phyloP scores from a whole-genome alignment of 2,329 filamentous ascomycete species.

The Endothia cerciana region DNA sequence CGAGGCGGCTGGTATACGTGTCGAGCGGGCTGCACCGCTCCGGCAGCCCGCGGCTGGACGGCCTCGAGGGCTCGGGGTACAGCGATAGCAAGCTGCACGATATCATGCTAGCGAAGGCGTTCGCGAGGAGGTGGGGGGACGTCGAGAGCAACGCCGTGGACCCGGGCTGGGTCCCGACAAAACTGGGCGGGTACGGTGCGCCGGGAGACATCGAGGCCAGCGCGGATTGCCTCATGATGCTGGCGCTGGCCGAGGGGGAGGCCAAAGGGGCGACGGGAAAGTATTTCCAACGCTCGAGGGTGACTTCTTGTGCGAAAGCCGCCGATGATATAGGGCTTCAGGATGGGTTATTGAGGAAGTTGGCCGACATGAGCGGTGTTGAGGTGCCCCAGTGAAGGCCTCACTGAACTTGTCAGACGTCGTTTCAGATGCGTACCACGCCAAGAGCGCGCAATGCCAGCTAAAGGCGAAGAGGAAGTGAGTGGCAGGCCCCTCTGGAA shows the following conservation, averaged over 20 bases:
- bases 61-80: conserved; percentile 46
- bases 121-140: conserved; percentile 47
- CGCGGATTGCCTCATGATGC: conserved; percentile 51
- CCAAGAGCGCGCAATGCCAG: no score
- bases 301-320: conserved; percentile 35
- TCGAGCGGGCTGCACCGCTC: conserved; percentile 54
- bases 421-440: no score
- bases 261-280: conserved; percentile 40
- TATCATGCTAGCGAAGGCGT: conserved; percentile 57
- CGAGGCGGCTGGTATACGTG: conserved; percentile 54
- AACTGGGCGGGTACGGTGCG: conserved; percentile 55
- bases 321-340: conserved; percentile 46
- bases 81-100: conserved; percentile 60
- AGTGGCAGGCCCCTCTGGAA: no score
- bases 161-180: conserved; percentile 59
- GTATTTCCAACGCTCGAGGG: conserved; percentile 44
- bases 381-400: conserved; percentile 15
- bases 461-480: no score
- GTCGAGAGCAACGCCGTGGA: conserved; percentile 52
- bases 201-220: conserved; percentile 51
- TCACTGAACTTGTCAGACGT: no score
- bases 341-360: conserved; percentile 45
- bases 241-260: conserved; percentile 46
- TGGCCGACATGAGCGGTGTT: conserved; percentile 38
- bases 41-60: conserved; percentile 52